These are phyloP conservation scores for Arctium lappa DNA, from an alignment of 129 eudicot species.

Conservation along the genomic window DNA sequence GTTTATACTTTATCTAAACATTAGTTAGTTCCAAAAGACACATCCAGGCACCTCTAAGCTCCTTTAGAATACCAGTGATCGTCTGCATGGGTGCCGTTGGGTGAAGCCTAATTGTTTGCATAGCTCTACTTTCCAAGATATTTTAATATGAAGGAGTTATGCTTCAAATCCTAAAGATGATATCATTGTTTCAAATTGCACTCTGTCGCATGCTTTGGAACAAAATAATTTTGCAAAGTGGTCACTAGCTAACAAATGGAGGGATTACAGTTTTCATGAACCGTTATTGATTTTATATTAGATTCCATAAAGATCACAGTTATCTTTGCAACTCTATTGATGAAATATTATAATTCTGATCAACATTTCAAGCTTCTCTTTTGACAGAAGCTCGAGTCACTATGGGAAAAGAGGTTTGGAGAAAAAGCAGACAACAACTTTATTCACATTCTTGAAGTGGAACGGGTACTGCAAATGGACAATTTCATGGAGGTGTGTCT, in stretches of 20 bases:
- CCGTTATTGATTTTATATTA: not conserved
- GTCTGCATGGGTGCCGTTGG: not conserved
- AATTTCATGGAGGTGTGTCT: conserved; percentile 78
- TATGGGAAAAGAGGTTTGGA: conserved; percentile 79
- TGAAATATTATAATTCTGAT: not conserved
- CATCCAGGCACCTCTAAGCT: not conserved
- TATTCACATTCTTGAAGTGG: conserved; percentile 57
- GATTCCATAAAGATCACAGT: not conserved
- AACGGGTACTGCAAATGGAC: conserved; percentile 73
- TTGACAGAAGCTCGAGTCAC: conserved; percentile 53
- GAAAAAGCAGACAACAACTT: conserved; percentile 59
- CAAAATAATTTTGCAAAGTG: not conserved
- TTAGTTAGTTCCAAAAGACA: not conserved
- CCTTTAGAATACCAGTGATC: not conserved
- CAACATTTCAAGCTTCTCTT: conserved; percentile 10
- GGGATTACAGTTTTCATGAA: not conserved
- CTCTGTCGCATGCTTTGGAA: not conserved
- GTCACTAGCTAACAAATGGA: not conserved
- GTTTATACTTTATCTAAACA: not conserved
- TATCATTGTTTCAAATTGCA: not conserved
- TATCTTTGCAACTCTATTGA: not conserved
- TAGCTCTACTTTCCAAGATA: not conserved
- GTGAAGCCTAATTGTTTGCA: not conserved
- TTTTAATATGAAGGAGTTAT: not conserved
- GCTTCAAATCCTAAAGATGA: not conserved